Evolutionary conservation across 2,329 filamentous ascomycete genomes (phyloP).

Genomic region (Alternaria panax): DNA sequence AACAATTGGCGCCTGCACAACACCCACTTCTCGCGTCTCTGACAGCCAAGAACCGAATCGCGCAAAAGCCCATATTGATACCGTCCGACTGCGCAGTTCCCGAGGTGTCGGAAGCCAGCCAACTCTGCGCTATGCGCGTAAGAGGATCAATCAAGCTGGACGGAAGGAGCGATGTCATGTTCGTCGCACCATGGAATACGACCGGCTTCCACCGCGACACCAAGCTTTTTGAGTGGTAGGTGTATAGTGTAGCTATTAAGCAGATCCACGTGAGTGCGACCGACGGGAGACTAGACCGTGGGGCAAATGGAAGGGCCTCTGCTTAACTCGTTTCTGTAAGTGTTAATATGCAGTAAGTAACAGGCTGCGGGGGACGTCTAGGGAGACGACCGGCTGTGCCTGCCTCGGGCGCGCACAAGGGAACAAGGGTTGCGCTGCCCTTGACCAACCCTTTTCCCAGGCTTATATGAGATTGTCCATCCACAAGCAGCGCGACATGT

Average conservation of each 20-base stretch:
- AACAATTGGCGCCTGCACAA: conserved; percentile 24
- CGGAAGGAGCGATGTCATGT: conserved; percentile 6
- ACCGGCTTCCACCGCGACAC: conserved; percentile 1
- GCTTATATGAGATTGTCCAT: conserved; percentile 41
- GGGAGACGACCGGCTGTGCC: conserved; percentile 25
- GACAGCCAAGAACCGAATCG: conserved; percentile 17
- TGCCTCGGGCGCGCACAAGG: conserved; percentile 11
- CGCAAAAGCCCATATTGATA: conserved; percentile 4
- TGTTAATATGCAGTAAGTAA: conserved; percentile 28
- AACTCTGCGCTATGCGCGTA: conserved; percentile 14
- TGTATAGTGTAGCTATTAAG: conserved; percentile 19
- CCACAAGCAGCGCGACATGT: conserved; percentile 37
- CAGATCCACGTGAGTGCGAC: conserved; percentile 21
- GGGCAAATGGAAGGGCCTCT: conserved; percentile 22
- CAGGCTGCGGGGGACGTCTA: conserved; percentile 23
- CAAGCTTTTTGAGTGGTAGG: conserved; percentile 4
- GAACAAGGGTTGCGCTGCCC: conserved; percentile 23
- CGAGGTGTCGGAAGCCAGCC: conserved; percentile 21
- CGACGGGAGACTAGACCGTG: conserved; percentile 21
- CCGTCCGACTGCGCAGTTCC: neutral
- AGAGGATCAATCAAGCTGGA: conserved; percentile 18
- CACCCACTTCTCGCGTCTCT: conserved; percentile 15
- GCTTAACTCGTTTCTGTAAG: conserved; percentile 23
- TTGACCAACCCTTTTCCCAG: conserved; percentile 14
- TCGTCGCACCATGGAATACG: conserved; percentile 17